Evolutionary conservation across 768 basidiomycete species (phyloP), one percentile per base, ranked within the genome.

Genomic region (Multifurca ochricompacta): DNA sequence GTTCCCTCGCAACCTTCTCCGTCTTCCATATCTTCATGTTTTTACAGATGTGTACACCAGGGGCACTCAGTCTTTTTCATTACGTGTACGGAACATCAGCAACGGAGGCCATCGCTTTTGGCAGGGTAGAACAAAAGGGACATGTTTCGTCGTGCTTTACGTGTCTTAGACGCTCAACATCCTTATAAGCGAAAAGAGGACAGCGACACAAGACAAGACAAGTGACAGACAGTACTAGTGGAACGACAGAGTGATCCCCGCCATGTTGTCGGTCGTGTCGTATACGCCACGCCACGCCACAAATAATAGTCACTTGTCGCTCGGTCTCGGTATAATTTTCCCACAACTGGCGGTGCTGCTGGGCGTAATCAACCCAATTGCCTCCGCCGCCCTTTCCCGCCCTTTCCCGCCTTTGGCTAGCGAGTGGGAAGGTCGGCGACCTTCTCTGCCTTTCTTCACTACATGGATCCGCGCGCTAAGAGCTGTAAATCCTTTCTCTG

Each of bases 71-170:
- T 28, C 25, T 27, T 21, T 23, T 45, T 39, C 19, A 51, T 56
- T 56, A 56, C 55, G 55, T 56, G 55, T 56, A 56, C 31, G 19
- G 49, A 51, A 41, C 37, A 40, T 41, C 25, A 40, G 31, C 48
- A 9, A 11, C 43, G 43, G 45, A 27, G 21, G 11, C 23, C 27
- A 28, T 54, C 31, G 23, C n/a, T 31, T 46, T 40, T 23, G 52
- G 37, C 44, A 25, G 36, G 21, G 41, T 9, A 32, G 43, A 39
- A 43, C 35, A 56, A 51, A 51, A 56, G 44, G 32, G 25, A 56
- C 14, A n/a, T 56, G 32, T n/a, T n/a, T n/a, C n/a, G n/a, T n/a
- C n/a, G 43, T 31, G 36, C 43, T 51, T n/a, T 56, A 51, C 44
- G 44, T 51, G 37, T 43, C 21, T 21, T 34, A 43, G 16, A 19